These are phyloP conservation scores for Rubia tinctorum DNA, from an alignment of 305 asterid species.

Conservation along the genomic window DNA sequence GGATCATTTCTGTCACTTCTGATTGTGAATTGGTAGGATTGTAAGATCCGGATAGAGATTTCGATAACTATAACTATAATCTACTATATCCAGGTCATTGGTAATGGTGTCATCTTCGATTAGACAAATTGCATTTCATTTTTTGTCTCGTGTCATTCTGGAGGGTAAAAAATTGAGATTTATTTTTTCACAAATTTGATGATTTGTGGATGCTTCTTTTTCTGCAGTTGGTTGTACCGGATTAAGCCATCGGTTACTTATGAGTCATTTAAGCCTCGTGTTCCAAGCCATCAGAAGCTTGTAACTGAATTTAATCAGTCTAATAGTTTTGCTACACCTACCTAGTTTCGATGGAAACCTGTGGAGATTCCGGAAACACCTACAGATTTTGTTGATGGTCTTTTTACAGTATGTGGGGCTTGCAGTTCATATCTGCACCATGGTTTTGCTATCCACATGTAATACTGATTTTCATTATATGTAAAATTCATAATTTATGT, in stretches of 20 bases:
- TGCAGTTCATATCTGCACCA: slow-evolving; percentile 96
- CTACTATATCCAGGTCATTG: not conserved
- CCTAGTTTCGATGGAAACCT: slow-evolving; percentile 94
- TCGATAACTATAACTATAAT: not conserved
- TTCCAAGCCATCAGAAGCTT: slow-evolving; percentile 69
- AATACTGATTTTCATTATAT: slow-evolving; percentile 8
- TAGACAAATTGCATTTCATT: not conserved
- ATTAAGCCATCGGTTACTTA: slow-evolving; percentile 94
- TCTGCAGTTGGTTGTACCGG: slow-evolving; percentile 83
- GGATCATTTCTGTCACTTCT: not conserved
- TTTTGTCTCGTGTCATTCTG: not conserved
- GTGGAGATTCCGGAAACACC: slow-evolving; percentile 60
- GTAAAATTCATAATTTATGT: not conserved
- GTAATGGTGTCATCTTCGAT: not conserved
- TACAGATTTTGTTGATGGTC: slow-evolving; percentile 78
- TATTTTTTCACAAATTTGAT: not conserved
- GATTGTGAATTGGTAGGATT: not conserved
- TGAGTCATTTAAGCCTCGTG: slow-evolving; percentile 79
- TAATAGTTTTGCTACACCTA: slow-evolving; percentile 83
- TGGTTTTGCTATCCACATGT: slow-evolving; percentile 98
- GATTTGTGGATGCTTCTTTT: not conserved
- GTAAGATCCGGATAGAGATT: not conserved
- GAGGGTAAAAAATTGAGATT: no score
- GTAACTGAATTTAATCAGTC: slow-evolving; percentile 80
- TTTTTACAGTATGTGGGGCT: slow-evolving; percentile 92